phyloP scores from a whole-genome alignment of 1,284 basidiomycete species.

The Thecaphora thlaspeos region DNA sequence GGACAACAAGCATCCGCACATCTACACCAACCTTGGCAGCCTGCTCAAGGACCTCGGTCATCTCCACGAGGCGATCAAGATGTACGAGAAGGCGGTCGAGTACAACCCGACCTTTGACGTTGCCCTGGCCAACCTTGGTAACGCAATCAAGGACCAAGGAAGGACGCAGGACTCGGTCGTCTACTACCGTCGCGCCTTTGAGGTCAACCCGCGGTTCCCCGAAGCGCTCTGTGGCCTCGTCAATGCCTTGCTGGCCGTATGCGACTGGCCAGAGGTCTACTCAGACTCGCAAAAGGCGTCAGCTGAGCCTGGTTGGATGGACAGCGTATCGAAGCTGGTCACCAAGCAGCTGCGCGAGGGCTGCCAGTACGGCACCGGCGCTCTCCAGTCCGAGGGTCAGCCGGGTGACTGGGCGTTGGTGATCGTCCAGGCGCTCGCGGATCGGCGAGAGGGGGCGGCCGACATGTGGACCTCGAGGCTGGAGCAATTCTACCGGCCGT shows the following conservation, averaged over 20 bases:
- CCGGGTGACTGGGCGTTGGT: slow-evolving; percentile 62
- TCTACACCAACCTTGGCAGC: slow-evolving; percentile 67
- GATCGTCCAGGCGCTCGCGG: slow-evolving; percentile 55
- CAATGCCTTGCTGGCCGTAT: slow-evolving; percentile 64
- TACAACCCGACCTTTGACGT: slow-evolving; percentile 66
- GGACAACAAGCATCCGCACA: slow-evolving; percentile 65
- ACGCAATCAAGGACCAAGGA: slow-evolving; percentile 63
- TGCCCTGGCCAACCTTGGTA: slow-evolving; percentile 67
- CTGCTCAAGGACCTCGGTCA: slow-evolving; percentile 67
- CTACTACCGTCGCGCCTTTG: slow-evolving; percentile 65
- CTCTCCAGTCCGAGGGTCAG: slow-evolving; percentile 58
- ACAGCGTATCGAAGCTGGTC: slow-evolving; percentile 62
- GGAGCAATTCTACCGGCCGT: slow-evolving; percentile 57
- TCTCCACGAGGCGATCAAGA: slow-evolving; percentile 63
- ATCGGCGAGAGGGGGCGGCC: slow-evolving; percentile 44
- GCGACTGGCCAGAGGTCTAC: slow-evolving; percentile 64
- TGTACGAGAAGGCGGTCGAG: slow-evolving; percentile 64
- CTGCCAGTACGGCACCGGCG: slow-evolving; percentile 60
- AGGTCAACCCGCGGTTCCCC: slow-evolving; percentile 64
- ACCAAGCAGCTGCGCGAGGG: slow-evolving; percentile 62
- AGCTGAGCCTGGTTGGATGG: slow-evolving; percentile 60
- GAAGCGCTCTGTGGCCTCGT: slow-evolving; percentile 66
- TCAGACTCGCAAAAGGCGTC: slow-evolving; percentile 8
- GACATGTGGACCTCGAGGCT: slow-evolving; percentile 60
- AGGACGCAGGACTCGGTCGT: slow-evolving; percentile 64